A percentile compares a stretch with the other conserved stretches of the same genome.
phyloP scores from a whole-genome alignment of 306 rosid species.

The Senna siamea region DNA sequence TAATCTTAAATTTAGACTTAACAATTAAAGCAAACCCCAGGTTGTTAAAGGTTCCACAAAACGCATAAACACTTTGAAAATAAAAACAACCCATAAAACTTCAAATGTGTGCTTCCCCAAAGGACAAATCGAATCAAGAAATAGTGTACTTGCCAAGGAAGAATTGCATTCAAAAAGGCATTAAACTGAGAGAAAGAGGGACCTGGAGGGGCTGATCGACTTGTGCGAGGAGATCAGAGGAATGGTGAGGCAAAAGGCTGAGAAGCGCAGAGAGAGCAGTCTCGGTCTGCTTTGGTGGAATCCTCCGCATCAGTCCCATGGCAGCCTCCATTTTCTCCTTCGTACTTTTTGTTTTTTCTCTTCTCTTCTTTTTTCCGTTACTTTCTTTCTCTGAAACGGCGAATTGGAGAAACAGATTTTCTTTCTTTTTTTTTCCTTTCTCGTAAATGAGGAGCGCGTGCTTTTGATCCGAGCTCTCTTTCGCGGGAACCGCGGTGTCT shows the following conservation, averaged over 20 bases:
- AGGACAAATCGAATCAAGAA: neutral
- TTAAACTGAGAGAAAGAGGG: neutral
- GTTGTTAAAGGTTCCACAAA: neutral
- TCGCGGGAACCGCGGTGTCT: too few species aligned
- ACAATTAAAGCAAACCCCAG: neutral
- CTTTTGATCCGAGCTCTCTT: neutral
- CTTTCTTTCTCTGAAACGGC: neutral
- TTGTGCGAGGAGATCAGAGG: constrained; percentile 95
- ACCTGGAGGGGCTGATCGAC: constrained; percentile 98
- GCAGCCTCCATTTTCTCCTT: constrained; percentile 81
- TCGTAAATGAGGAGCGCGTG: neutral
- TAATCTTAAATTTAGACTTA: neutral
- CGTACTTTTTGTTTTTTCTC: neutral
- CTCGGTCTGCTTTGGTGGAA: constrained; percentile 86
- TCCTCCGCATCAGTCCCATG: constrained; percentile 91
- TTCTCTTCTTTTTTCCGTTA: neutral
- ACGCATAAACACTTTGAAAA: neutral
- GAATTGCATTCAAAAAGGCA: neutral
- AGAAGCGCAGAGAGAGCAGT: constrained; percentile 95
- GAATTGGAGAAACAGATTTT: too few species aligned
- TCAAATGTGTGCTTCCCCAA: too few species aligned
- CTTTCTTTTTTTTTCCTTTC: too few species aligned
- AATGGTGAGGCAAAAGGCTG: constrained; percentile 80
- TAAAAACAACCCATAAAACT: neutral
- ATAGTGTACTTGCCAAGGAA: neutral